Base-by-base conservation (phyloP, 2,329 filamentous ascomycete genomes). In the Rasamsonia emersonii region DNA sequence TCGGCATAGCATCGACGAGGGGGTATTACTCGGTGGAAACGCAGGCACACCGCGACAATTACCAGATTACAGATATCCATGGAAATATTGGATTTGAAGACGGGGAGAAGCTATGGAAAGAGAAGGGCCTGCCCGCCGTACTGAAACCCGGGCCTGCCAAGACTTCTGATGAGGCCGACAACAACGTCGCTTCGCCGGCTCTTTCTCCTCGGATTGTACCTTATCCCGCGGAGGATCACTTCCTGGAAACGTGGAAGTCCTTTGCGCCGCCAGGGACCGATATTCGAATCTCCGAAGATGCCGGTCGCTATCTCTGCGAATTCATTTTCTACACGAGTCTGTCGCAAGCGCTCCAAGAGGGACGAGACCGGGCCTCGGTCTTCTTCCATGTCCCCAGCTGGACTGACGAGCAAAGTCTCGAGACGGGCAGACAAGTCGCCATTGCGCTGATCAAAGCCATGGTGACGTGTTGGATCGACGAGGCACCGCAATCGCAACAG, bases 241-340 rank as follows among this genome's bases (percentile, higher is more conserved):
- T 65, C 28, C 39, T 62, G 7, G 40, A 46, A 13, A 40, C 42
- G 4, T 63, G 59, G 59, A 49, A 51, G 25, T 41, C 46, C 1
- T 46, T 53, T 34, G 44, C 46, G 3, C 49, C 59, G 5, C 18
- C 46, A 17, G 47, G 41, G 2, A 42, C 50, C 9, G 62, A 67
- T 38, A 45, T 69, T 5, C 68, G 74, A 18, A 62, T 82, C 23
- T 85, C 79, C 0, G 70, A 77, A 25, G 78, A 88, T 43, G 75
- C 82, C 0, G 82, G 82, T 3, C 71, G 70, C 13, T 88, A 80
- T 53, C 64, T 86, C 10, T 88, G 82, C 57, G 82, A 88, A 51
- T 88, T 83, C 49, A 85, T 82, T 43, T 84, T 81, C 55, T 86
- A 77, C 56, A 76, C 74, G 5, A 82, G 76, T 39, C 54, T 86